Base-by-base conservation (phyloP, 2,329 filamentous ascomycete species). In the Fusarium sp. region DNA sequence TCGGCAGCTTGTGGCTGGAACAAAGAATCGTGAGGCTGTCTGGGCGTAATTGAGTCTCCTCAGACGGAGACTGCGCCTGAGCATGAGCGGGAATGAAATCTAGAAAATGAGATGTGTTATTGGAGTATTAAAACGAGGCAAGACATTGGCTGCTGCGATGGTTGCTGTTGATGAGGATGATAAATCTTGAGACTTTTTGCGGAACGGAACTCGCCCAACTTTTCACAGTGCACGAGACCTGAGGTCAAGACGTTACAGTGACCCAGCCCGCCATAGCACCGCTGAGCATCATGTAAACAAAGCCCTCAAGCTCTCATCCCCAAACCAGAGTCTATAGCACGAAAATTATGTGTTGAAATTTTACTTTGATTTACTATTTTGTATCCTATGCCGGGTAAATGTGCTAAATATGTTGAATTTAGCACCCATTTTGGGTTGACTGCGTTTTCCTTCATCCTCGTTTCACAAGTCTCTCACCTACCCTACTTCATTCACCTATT, bases 401-500 rank as follows among this genome's bases (percentile, higher is more conserved):
- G 10, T 43, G 43, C 52, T 67, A 71, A 68, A 63, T 32, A 76
- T 78, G 74, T 77, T 78, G 74, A 74, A 78, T 74, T 61, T 63
- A 69, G 60, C 68, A 63, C 74, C 15, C 63, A 43, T 50, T 60
- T 56, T 47, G 35, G 43, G 62, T 73, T 75, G 60, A 72, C 65
- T 54, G 6, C 11, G 60, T 40, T 56, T 30, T 9, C 15, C 35
- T 45, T 37, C 56, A 35, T 52, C 30, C 32, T 50, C 12, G 14
- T 35, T 12, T 35, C 25, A 17, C 27, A 45, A 22, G 47, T 33
- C 20, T 35, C 17, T 14, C 56, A 58, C 22, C 58, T n/a, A 52
- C 25, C 45, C 45, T 3, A 9, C 22, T 17, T n/a, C 25, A 8
- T 52, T 32, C n/a, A 45, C 59, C 15, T 52, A 62, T n/a, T 33